phyloP scores from a whole-genome alignment of 768 basidiomycete species.

The Cyclocybe aegerita region DNA sequence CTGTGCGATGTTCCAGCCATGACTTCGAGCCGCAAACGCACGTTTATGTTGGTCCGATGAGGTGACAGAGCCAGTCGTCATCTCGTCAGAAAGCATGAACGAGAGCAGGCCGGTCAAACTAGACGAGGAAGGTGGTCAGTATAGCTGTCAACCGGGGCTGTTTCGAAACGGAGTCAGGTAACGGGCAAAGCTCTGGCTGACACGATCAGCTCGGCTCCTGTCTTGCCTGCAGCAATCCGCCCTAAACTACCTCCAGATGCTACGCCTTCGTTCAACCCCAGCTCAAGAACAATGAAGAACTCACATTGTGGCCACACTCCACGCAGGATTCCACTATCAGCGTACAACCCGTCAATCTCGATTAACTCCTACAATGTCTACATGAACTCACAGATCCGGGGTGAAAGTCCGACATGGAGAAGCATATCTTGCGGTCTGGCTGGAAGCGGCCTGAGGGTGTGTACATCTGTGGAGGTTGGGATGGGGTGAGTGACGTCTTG shows the following conservation, averaged over 20 bases:
- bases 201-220: no score
- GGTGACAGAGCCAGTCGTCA: conserved; percentile 92
- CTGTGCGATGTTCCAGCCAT: conserved; percentile 82
- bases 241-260: no score
- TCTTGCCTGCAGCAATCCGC: no score
- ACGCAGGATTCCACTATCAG: conserved; percentile 88
- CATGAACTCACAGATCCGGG: conserved; percentile 70
- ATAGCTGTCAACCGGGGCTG: no score
- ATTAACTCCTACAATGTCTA: background rate
- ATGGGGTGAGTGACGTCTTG: conserved; percentile 2
- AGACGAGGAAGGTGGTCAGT: background rate
- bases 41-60: conserved; percentile 80
- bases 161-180: no score
- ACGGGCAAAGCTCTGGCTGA: no score
- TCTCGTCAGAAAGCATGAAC: conserved; percentile 95
- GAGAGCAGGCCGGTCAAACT: conserved; percentile 92
- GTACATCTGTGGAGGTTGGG: conserved; percentile 59
- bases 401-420: conserved; percentile 97
- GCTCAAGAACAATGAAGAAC: conserved; percentile 23
- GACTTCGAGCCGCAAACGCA: conserved; percentile 73
- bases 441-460: conserved; percentile 91
- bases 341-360: conserved; percentile 4
- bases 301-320: conserved; percentile 93
- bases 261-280: no score
- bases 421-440: conserved; percentile 94